Evolutionary conservation across 768 basidiomycete species (phyloP).

Genomic region (Guyanaporus albipodus): DNA sequence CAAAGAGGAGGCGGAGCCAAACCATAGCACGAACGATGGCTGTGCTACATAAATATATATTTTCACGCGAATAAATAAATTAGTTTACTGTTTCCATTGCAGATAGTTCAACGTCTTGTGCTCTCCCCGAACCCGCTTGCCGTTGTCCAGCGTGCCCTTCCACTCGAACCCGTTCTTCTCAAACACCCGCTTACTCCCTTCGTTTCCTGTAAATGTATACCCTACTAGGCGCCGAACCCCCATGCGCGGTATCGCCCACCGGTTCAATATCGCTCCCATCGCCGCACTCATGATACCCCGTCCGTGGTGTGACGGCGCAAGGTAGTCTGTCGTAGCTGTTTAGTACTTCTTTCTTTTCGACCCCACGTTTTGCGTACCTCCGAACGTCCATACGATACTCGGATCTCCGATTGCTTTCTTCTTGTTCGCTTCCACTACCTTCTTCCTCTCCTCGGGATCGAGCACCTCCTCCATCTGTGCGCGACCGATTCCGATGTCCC

Average conservation of each 20-base stretch:
- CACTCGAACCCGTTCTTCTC: slow-evolving; percentile 59
- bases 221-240: slow-evolving; percentile 43
- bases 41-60: slow-evolving; percentile 4
- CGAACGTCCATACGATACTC: slow-evolving; percentile 56
- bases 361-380: slow-evolving; percentile 39
- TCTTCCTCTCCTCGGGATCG: slow-evolving; percentile 37
- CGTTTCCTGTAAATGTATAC: slow-evolving; percentile 49
- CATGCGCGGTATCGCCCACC: slow-evolving; percentile 69
- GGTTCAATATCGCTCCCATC: slow-evolving; percentile 46
- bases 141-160: slow-evolving; percentile 37
- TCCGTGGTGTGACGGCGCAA: slow-evolving; percentile 58
- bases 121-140: slow-evolving; percentile 36
- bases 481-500: slow-evolving; percentile 32
- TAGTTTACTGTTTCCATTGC: slow-evolving; percentile 24
- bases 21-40: slow-evolving; percentile 1
- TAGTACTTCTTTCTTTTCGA: not conserved
- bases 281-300: slow-evolving; percentile 73
- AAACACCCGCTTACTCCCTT: slow-evolving; percentile 60
- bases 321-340: slow-evolving; percentile 44
- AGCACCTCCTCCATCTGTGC: slow-evolving; percentile 26
- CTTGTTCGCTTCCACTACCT: slow-evolving; percentile 39
- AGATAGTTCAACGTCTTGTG: slow-evolving; percentile 35
- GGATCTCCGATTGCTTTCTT: slow-evolving; percentile 45
- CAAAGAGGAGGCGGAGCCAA: not conserved
- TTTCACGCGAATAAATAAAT: no score